phyloP scores from a whole-genome alignment of 2,329 filamentous ascomycete genomes.

The Aspergillus fischeri region DNA sequence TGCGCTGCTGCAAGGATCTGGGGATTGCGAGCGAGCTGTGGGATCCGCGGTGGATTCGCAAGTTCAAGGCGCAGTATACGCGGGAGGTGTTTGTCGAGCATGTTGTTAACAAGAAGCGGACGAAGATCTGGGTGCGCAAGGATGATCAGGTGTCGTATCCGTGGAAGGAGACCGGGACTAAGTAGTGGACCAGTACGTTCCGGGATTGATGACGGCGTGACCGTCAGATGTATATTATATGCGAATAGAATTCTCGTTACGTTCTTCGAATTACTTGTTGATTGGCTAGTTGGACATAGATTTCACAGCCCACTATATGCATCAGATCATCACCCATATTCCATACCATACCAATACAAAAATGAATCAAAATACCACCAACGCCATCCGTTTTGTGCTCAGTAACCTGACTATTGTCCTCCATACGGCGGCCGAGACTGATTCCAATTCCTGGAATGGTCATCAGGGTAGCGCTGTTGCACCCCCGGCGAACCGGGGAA shows the following conservation, averaged over 20 bases:
- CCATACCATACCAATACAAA: not conserved
- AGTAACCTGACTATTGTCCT: not conserved
- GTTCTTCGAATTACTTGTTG: no score
- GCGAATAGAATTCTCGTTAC: not conserved
- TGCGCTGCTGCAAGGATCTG: constrained; percentile 97
- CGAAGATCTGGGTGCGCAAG: constrained; percentile 81
- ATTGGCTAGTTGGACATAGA: not conserved
- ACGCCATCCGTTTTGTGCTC: not conserved
- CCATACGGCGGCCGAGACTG: not conserved
- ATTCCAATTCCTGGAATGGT: not conserved
- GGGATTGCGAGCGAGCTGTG: constrained; percentile 93
- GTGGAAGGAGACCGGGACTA: constrained; percentile 48
- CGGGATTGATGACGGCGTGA: not conserved
- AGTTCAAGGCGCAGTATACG: constrained; percentile 70
- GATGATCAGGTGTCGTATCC: constrained; percentile 68
- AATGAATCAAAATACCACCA: not conserved
- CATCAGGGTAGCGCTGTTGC: not conserved
- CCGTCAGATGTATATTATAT: not conserved
- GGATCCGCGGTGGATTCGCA: constrained; percentile 87
- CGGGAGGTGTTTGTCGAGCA: constrained; percentile 91
- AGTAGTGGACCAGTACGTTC: constrained; percentile 7
- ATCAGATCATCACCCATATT: not conserved
- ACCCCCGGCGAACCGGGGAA: not conserved
- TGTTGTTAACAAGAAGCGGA: constrained; percentile 77
- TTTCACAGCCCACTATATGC: not conserved